Conservation (phyloP, 176 grass and related monocot genomes). For the Eleusine indica region DNA sequence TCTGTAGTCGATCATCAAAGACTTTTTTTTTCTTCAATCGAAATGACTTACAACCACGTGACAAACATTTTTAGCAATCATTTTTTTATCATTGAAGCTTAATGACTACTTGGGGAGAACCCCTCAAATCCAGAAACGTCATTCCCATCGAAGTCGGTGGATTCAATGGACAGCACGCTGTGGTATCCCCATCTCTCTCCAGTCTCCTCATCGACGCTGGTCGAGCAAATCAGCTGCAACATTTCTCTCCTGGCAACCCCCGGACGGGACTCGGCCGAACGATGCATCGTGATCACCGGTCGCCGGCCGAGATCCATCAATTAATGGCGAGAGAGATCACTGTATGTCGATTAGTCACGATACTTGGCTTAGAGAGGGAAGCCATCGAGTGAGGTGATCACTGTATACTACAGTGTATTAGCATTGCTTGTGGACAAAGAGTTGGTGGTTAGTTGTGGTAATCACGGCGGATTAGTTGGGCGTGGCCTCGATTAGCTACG, state of each 20-base stretch:
- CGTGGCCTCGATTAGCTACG: neutral
- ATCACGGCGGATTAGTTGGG: slow-evolving; percentile 27
- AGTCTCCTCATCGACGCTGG: too few species aligned
- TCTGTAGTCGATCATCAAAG: too few species aligned
- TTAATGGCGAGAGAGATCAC: neutral
- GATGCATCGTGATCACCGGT: neutral
- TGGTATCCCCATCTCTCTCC: slow-evolving; percentile 12
- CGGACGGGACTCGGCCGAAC: neutral
- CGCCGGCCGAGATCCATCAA: too few species aligned
- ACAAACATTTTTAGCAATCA: too few species aligned
- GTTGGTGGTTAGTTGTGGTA: slow-evolving; percentile 23
- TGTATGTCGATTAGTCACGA: neutral
- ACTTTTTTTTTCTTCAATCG: too few species aligned
- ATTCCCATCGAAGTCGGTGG: too few species aligned
- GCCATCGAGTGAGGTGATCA: neutral
- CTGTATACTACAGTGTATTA: neutral
- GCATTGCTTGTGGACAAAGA: slow-evolving; percentile 33
- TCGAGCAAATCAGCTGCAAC: slow-evolving; percentile 5
- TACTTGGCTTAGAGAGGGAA: slow-evolving; percentile 13
- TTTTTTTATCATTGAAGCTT: too few species aligned
- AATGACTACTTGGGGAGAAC: too few species aligned
- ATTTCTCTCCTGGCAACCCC: slow-evolving; percentile 26
- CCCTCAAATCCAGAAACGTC: too few species aligned
- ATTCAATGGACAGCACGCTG: neutral
- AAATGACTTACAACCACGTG: too few species aligned